Evolutionary conservation across 495 filamentous ascomycete species (phyloP).

Genomic region (Pyrenula aspistea): DNA sequence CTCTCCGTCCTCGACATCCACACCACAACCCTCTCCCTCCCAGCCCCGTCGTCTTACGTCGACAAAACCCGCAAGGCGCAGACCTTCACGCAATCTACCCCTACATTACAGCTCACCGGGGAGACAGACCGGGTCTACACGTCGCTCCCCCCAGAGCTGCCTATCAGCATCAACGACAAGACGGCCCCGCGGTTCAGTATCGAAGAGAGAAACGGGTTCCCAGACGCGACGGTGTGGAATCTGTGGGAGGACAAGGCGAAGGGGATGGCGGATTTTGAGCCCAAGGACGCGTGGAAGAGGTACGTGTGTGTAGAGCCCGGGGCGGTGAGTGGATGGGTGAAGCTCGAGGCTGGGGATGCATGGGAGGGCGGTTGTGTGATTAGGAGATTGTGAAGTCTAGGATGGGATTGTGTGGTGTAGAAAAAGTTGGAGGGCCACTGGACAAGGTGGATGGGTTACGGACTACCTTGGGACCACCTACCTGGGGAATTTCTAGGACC

Average conservation of each 20-base stretch:
- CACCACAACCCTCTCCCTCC: constrained; percentile 58
- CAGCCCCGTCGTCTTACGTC: constrained; percentile 50
- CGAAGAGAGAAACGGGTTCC: constrained; percentile 66
- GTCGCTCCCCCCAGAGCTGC: constrained; percentile 45
- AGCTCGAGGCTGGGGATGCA: constrained; percentile 71
- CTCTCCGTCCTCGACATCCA: constrained; percentile 60
- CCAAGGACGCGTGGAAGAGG: constrained; percentile 75
- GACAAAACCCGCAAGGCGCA: constrained; percentile 65
- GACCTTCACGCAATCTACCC: constrained; percentile 42
- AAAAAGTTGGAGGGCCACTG: too few relatives aligned
- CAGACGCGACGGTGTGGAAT: constrained; percentile 93
- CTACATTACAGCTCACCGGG: constrained; percentile 44
- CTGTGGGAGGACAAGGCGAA: constrained; percentile 79
- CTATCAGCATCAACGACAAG: constrained; percentile 38
- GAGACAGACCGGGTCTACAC: constrained; percentile 80
- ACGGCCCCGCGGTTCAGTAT: constrained; percentile 39
- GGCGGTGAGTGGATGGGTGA: constrained; percentile 67
- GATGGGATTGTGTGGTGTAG: not conserved
- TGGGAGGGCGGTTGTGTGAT: constrained; percentile 87
- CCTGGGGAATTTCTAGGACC: too few relatives aligned
- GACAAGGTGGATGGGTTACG: too few relatives aligned
- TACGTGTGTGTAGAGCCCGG: constrained; percentile 95
- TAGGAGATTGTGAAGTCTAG: constrained; percentile 9
- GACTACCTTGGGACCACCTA: too few relatives aligned
- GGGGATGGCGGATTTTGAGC: constrained; percentile 77